Conservation (phyloP, 805 yeast species). For the Saccharomyces jurei region DNA sequence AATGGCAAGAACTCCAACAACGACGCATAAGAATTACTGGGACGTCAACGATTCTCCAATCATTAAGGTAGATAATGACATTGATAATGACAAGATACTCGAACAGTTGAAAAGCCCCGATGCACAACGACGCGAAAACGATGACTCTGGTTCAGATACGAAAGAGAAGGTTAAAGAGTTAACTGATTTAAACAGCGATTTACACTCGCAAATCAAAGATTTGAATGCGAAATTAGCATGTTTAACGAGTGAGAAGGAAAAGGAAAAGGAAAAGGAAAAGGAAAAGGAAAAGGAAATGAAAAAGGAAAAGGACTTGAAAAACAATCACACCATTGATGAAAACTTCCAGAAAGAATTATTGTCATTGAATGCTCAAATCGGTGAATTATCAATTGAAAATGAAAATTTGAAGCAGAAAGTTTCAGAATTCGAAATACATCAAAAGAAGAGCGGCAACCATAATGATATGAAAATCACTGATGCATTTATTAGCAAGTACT, state of each 20-base stretch:
- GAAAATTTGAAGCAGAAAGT: slow-evolving; percentile 33
- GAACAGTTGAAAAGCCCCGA: not conserved
- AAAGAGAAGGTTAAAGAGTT: slow-evolving; percentile 8
- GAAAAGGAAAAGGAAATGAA: not conserved
- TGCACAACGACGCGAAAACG: not conserved
- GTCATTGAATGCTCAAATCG: slow-evolving; percentile 19
- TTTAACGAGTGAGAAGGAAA: slow-evolving; percentile 6
- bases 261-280: slow-evolving; percentile 1
- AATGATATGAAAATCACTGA: not conserved
- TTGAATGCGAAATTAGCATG: slow-evolving; percentile 13
- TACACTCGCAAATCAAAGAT: slow-evolving; percentile 11
- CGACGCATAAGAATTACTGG: not conserved
- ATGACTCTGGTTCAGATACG: not conserved
- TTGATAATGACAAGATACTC: not conserved
- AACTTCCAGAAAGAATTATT: slow-evolving; percentile 20
- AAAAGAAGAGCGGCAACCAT: not conserved
- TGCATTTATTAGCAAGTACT: not conserved
- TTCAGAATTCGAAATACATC: slow-evolving; percentile 36
- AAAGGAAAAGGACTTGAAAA: not conserved
- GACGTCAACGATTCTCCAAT: not conserved
- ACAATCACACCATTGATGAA: slow-evolving; percentile 8
- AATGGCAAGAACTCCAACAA: not conserved
- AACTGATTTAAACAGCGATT: slow-evolving; percentile 13
- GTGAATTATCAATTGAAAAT: slow-evolving; percentile 25
- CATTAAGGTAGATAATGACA: not conserved